Evolutionary conservation across 768 basidiomycete species (phyloP).

Genomic region (Leccinum boreale): DNA sequence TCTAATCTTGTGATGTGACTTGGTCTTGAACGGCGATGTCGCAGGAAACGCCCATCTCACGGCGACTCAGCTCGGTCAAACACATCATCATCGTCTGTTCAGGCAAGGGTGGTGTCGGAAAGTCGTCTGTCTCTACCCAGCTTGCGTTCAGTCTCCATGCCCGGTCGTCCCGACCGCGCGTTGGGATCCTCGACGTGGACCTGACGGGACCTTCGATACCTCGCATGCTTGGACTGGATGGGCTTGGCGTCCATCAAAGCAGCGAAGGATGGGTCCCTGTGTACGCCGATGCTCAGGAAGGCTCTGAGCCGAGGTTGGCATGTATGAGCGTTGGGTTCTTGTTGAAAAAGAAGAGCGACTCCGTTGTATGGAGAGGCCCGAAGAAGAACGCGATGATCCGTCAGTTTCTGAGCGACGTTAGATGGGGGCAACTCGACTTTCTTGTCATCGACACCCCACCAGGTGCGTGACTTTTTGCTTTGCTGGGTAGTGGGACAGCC

Average conservation of each 20-base stretch:
- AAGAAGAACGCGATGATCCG: constrained; percentile 99
- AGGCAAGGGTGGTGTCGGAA: constrained; percentile 98
- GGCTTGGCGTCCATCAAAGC: constrained; percentile 86
- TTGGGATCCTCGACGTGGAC: constrained; percentile 92
- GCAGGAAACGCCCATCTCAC: constrained; percentile 57
- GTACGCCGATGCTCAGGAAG: constrained; percentile 67
- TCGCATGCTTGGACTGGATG: constrained; percentile 90
- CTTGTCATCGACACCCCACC: constrained; percentile 95
- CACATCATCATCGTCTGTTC: constrained; percentile 91
- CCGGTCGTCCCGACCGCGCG: constrained; percentile 60
- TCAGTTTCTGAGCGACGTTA: constrained; percentile 91
- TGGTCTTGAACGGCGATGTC: constrained; percentile 18
- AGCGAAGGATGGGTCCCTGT: constrained; percentile 98
- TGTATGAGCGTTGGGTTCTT: constrained; percentile 99
- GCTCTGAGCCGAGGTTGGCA: constrained; percentile 63
- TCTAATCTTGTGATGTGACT: neutral
- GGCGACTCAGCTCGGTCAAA: constrained; percentile 70
- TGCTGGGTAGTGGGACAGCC: constrained; percentile 2
- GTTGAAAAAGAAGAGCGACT: constrained; percentile 84
- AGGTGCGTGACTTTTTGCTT: constrained; percentile 49
- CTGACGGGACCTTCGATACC: constrained; percentile 94
- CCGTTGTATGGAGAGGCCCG: constrained; percentile 97
- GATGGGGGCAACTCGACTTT: constrained; percentile 93
- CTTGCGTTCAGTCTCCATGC: constrained; percentile 84
- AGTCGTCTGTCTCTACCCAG: constrained; percentile 93